A percentile compares a stretch with the other conserved stretches of the same genome.
phyloP scores from a whole-genome alignment of 2,329 filamentous ascomycete genomes.

The Xylaria sp. region DNA sequence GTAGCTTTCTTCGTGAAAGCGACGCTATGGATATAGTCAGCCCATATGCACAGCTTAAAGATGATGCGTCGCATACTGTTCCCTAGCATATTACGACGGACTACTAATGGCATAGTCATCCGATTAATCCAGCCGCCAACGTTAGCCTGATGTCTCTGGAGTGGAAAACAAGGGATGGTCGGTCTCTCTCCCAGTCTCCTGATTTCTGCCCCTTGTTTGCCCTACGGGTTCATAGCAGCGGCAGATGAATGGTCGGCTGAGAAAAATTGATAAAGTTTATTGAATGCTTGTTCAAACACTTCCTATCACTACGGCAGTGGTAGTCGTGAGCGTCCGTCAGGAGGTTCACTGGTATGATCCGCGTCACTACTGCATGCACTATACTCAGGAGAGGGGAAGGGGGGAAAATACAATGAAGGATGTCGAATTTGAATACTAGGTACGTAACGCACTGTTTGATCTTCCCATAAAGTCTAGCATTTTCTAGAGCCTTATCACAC shows the following conservation, averaged over 20 bases:
- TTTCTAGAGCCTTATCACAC: no score
- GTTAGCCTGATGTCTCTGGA: not conserved
- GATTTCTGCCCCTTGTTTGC: not conserved
- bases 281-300: no score
- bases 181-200: not conserved
- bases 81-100: not conserved
- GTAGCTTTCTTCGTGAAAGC: not conserved
- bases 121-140: not conserved
- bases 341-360: no score
- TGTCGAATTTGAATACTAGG: no score
- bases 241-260: not conserved
- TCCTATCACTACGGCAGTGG: no score
- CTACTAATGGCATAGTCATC: not conserved
- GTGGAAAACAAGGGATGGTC: not conserved
- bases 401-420: no score
- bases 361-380: no score
- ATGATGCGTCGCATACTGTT: constrained; percentile 1
- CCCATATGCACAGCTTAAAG: not conserved
- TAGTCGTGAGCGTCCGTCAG: no score
- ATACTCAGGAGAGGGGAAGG: no score
- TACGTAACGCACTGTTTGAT: no score
- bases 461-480: no score
- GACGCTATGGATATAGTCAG: constrained; percentile 4
- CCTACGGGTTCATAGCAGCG: not conserved
- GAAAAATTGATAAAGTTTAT: not conserved